Evolutionary conservation across 345 rosid species (phyloP).

Genomic region (Aegle marmelos): DNA sequence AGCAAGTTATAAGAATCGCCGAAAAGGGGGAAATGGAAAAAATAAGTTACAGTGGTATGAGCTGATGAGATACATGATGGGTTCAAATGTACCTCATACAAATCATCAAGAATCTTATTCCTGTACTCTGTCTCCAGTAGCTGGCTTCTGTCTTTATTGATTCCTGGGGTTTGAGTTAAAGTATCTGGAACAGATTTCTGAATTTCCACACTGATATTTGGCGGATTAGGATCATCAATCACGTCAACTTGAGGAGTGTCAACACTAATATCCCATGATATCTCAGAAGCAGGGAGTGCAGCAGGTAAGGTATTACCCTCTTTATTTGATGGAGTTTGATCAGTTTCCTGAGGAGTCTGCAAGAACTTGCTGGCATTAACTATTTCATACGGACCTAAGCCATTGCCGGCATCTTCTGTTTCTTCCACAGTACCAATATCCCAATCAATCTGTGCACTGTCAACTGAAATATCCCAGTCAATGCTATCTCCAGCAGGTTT

Average conservation of each 20-base stretch:
- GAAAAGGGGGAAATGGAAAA: neutral
- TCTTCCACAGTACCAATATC: constrained; percentile 84
- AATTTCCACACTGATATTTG: constrained; percentile 32
- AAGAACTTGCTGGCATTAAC: constrained; percentile 76
- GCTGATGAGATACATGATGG: neutral
- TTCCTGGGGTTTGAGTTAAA: constrained; percentile 35
- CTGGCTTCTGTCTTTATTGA: constrained; percentile 65
- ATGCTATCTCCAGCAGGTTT: constrained; percentile 52
- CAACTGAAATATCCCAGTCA: constrained; percentile 94
- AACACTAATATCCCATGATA: constrained; percentile 89
- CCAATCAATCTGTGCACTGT: constrained; percentile 83
- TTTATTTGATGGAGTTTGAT: constrained; percentile 28
- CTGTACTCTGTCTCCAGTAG: constrained; percentile 85
- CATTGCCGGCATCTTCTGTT: constrained; percentile 70
- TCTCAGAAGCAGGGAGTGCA: constrained; percentile 55
- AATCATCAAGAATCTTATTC: constrained; percentile 89
- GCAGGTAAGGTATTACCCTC: constrained; percentile 34
- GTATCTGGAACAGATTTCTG: constrained; percentile 37
- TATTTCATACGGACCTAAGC: constrained; percentile 85
- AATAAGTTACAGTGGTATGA: constrained; percentile 5
- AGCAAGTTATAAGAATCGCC: neutral
- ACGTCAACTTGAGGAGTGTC: constrained; percentile 82
- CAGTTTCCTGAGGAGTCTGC: constrained; percentile 36
- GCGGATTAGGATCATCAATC: constrained; percentile 43
- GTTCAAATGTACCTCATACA: constrained; percentile 66